A percentile compares a stretch with the other conserved stretches of the same genome.
Conservation (phyloP, 768 basidiomycete species). For the Boletus vermiculosoides region DNA sequence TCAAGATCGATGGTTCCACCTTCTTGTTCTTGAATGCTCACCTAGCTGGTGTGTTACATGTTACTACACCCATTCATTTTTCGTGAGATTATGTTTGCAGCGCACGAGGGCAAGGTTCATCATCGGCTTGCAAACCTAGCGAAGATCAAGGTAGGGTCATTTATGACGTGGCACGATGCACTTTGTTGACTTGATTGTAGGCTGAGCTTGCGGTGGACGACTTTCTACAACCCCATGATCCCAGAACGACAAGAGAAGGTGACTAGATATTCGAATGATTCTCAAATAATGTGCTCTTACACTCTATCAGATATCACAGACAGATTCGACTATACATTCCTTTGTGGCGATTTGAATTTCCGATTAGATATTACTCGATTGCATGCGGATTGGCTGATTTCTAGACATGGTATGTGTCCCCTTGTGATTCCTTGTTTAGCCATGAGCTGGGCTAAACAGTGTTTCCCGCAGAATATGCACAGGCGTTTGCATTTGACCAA, state of each 20-base stretch:
- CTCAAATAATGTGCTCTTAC: conserved; percentile 6
- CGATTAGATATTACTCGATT: conserved; percentile 83
- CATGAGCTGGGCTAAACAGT: conserved; percentile 8
- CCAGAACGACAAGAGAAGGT: conserved; percentile 73
- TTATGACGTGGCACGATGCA: neutral
- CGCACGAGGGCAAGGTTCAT: conserved; percentile 72
- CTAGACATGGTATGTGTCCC: conserved; percentile 59
- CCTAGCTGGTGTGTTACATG: conserved; percentile 60
- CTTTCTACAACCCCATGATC: conserved; percentile 65
- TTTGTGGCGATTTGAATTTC: conserved; percentile 92
- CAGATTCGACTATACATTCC: conserved; percentile 84
- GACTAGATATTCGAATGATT: neutral
- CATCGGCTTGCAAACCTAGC: conserved; percentile 81
- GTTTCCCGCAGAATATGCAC: conserved; percentile 60
- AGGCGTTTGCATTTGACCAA: conserved; percentile 91
- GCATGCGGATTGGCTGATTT: conserved; percentile 93
- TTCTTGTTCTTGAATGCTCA: conserved; percentile 91
- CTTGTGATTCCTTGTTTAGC: neutral
- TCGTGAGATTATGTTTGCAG: conserved; percentile 34
- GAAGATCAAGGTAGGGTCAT: conserved; percentile 74
- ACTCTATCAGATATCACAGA: conserved; percentile 65
- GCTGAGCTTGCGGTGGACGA: conserved; percentile 75
- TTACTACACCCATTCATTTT: neutral
- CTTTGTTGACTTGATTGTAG: conserved; percentile 36
- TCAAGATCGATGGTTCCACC: conserved; percentile 79